Conservation (phyloP, 2,329 filamentous ascomycete species). For the Fonsecaea pedrosoi region DNA sequence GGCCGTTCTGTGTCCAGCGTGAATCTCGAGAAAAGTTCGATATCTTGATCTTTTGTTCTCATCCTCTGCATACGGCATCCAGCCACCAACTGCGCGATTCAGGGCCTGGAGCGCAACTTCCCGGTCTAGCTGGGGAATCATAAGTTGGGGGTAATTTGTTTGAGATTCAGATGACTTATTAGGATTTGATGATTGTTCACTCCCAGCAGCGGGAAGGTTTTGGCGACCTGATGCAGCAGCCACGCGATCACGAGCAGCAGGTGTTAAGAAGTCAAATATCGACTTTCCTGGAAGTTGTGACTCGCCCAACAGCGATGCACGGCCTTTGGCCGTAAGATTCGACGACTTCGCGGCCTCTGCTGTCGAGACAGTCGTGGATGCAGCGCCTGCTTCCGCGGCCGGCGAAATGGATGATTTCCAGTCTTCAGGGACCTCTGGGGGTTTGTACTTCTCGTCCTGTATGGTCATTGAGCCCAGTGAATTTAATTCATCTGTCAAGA, state of each 20-base stretch:
- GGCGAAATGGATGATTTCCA: conserved; percentile 71
- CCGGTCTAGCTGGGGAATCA: conserved; percentile 66
- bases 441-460: conserved; percentile 54
- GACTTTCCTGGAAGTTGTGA: conserved; percentile 85
- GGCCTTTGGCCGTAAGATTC: conserved; percentile 73
- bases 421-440: conserved; percentile 56
- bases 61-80: conserved; percentile 85
- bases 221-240: conserved; percentile 75
- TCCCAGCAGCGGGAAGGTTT: conserved; percentile 77
- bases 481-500: conserved; percentile 65
- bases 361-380: conserved; percentile 59
- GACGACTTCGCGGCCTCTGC: conserved; percentile 80
- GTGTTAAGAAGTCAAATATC: conserved; percentile 89
- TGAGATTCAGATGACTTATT: conserved; percentile 67
- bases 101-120: conserved; percentile 73
- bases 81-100: conserved; percentile 68
- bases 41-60: conserved; percentile 81
- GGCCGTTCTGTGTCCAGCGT: conserved; percentile 63
- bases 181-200: conserved; percentile 72
- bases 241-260: conserved; percentile 77
- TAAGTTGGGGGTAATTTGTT: conserved; percentile 54
- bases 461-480: conserved; percentile 56
- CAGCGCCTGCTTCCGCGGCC: conserved; percentile 8
- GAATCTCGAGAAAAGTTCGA: conserved; percentile 77
- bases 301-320: conserved; percentile 83